phyloP scores from a whole-genome alignment of 306 rosid genomes.

The Rosa rugosa region DNA sequence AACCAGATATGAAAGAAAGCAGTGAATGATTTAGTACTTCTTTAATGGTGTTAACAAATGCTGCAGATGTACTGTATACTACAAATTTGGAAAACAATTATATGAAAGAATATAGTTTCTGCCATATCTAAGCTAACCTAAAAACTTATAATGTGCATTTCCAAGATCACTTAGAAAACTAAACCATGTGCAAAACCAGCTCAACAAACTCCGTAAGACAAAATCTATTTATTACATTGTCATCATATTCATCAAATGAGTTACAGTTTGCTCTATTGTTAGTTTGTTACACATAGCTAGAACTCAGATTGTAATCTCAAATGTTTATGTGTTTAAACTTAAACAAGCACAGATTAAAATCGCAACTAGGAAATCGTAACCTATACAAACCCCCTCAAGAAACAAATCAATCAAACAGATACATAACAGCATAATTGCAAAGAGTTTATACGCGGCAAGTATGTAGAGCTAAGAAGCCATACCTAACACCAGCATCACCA shows the following conservation, averaged over 20 bases:
- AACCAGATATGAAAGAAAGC: neutral
- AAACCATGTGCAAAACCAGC: slow-evolving; percentile 1
- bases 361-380: no score
- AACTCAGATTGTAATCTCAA: neutral
- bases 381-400: neutral
- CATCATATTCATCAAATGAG: neutral
- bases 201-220: neutral
- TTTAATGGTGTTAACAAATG: neutral
- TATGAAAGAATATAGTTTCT: neutral
- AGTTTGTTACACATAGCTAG: no score
- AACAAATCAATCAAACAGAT: neutral
- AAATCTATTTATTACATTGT: neutral
- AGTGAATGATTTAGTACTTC: neutral
- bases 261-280: no score
- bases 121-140: neutral
- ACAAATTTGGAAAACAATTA: neutral
- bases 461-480: neutral
- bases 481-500: slow-evolving; percentile 68
- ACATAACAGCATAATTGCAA: neutral
- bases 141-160: neutral
- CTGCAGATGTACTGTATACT: neutral
- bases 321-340: neutral
- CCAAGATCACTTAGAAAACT: neutral
- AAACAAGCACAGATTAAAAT: neutral
- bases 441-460: neutral